Evolutionary conservation across 176 grass and related monocot genomes (phyloP).

Genomic region (Aegilops bicornis): DNA sequence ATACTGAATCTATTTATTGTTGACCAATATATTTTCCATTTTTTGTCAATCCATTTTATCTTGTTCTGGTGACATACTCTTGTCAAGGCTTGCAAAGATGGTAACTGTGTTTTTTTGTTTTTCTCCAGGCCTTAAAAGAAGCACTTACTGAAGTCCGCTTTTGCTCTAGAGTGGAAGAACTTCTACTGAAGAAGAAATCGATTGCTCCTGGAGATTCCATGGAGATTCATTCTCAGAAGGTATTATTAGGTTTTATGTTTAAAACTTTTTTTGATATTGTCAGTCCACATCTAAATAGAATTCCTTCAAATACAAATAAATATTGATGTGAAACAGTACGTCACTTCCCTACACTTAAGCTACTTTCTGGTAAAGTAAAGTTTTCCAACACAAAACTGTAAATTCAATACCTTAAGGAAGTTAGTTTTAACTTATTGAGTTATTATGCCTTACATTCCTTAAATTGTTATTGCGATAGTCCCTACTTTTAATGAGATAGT

Average conservation of each 20-base stretch:
- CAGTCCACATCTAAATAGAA: slow-evolving; percentile 3
- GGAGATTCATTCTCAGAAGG: slow-evolving; percentile 92
- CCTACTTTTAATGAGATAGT: slow-evolving; percentile 21
- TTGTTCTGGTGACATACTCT: slow-evolving; percentile 17
- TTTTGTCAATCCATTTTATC: neutral
- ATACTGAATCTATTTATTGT: neutral
- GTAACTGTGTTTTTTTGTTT: neutral
- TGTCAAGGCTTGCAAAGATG: slow-evolving; percentile 3
- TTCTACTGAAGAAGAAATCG: slow-evolving; percentile 82
- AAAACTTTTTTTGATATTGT: slow-evolving; percentile 22
- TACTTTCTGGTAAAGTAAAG: neutral
- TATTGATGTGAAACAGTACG: neutral
- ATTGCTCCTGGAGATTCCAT: slow-evolving; percentile 76
- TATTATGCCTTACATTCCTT: slow-evolving; percentile 22
- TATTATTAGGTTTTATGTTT: slow-evolving; percentile 35
- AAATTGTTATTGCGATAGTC: neutral
- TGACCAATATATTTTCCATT: slow-evolving; percentile 9
- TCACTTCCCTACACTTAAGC: slow-evolving; percentile 1
- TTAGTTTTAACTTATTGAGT: slow-evolving; percentile 35
- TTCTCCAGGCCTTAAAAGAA: slow-evolving; percentile 76
- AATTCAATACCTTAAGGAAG: slow-evolving; percentile 4
- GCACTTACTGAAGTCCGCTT: slow-evolving; percentile 73
- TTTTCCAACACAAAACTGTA: neutral
- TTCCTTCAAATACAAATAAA: slow-evolving; percentile 12
- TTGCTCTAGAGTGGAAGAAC: slow-evolving; percentile 80